Evolutionary conservation across 345 rosid species (phyloP).

Genomic region (Durio zibethinus): DNA sequence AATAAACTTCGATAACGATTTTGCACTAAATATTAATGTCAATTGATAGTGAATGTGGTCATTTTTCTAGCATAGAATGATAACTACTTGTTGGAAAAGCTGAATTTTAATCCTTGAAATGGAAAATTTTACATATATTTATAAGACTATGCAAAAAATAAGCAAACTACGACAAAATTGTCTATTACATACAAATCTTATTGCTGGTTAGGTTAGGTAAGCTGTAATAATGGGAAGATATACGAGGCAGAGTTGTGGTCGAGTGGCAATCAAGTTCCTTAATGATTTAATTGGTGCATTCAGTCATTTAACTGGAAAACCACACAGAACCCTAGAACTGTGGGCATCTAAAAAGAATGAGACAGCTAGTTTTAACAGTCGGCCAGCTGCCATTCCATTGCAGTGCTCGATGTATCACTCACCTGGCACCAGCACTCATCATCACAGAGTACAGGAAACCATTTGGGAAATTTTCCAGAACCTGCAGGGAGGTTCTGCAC

Average conservation of each 20-base stretch:
- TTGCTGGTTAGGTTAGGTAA: neutral
- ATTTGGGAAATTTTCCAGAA: neutral
- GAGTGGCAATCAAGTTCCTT: neutral
- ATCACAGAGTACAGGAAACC: neutral
- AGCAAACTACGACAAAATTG: neutral
- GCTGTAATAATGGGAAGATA: neutral
- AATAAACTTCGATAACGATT: no score
- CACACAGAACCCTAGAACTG: neutral
- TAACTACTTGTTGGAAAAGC: no score
- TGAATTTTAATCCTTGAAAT: no score
- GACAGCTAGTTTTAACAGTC: neutral
- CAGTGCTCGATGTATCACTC: constrained; percentile 3
- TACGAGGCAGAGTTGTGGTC: neutral
- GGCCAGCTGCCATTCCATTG: neutral
- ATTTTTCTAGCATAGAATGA: no score
- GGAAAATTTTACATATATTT: no score
- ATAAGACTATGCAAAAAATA: neutral
- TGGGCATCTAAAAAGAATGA: neutral
- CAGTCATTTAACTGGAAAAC: neutral
- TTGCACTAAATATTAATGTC: no score
- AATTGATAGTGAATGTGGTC: no score
- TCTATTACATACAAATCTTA: neutral
- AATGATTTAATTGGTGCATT: neutral
- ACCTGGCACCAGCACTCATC: neutral
- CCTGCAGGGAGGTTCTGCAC: neutral